Conservation (phyloP, 768 basidiomycete genomes). For the Leucocoprinus sp. region DNA sequence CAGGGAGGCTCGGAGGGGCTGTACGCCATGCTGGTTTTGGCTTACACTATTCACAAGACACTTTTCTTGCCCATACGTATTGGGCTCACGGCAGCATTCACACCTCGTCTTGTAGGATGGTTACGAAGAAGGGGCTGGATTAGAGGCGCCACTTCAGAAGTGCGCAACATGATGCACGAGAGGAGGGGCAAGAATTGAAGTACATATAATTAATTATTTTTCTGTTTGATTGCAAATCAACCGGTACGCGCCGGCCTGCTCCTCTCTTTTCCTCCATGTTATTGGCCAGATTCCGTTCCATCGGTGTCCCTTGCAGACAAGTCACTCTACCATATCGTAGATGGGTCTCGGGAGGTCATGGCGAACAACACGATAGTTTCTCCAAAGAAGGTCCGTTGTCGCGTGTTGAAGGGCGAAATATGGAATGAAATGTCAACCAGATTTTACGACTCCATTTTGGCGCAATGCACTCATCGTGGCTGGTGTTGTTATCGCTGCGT, state of each 20-base stretch:
- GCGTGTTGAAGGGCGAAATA: not conserved
- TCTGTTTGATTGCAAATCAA: not conserved
- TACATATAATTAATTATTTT: not conserved
- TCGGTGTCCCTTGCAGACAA: constrained; percentile 1
- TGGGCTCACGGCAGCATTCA: constrained; percentile 80
- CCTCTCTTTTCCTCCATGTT: constrained; percentile 4
- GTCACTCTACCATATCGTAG: not conserved
- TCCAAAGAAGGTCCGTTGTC: constrained; percentile 42
- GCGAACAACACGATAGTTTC: not conserved
- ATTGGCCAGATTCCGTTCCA: constrained; percentile 1
- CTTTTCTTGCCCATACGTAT: constrained; percentile 83
- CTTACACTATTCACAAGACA: constrained; percentile 95
- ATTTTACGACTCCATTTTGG: constrained; percentile 63
- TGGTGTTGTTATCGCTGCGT: constrained; percentile 41
- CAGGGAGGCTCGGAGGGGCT: constrained; percentile 57
- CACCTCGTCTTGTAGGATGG: constrained; percentile 83
- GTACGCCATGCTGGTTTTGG: constrained; percentile 88
- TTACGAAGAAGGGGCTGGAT: constrained; percentile 77
- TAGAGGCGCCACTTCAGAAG: constrained; percentile 48
- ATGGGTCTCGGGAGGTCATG: constrained; percentile 6
- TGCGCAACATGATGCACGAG: constrained; percentile 37
- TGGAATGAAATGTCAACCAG: constrained; percentile 24
- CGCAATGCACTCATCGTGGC: constrained; percentile 44
- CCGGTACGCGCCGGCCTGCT: constrained; percentile 7
- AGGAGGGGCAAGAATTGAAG: constrained; percentile 22